Conservation (phyloP, 129 eudicot genomes). For the Tagetes patula region DNA sequence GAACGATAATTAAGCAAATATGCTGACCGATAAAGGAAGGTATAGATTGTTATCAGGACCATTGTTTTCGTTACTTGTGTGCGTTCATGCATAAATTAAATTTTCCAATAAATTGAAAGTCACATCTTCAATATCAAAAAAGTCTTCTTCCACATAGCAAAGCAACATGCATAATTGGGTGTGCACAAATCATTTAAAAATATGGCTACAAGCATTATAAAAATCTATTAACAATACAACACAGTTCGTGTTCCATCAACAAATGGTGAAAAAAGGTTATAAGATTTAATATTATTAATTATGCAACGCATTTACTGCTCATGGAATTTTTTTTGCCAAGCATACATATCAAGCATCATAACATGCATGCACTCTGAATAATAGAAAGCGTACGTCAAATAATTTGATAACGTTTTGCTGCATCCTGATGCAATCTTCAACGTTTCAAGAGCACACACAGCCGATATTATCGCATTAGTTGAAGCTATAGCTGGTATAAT, state of each 20-base stretch:
- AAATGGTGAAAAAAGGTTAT: not conserved
- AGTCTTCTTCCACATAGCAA: not conserved
- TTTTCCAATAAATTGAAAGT: not conserved
- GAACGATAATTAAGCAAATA: not conserved
- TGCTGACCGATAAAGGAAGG: constrained; percentile 18
- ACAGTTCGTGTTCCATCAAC: constrained; percentile 8
- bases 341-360: not conserved
- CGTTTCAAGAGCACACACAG: constrained; percentile 92
- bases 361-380: not conserved
- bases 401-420: constrained; percentile 83
- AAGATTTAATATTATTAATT: constrained; percentile 9
- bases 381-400: constrained; percentile 59
- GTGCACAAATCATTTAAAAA: not conserved
- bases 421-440: constrained; percentile 94
- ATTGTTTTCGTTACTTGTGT: not conserved
- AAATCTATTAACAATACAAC: not conserved
- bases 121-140: not conserved
- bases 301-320: constrained; percentile 9
- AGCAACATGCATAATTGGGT: not conserved
- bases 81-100: not conserved
- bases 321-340: not conserved
- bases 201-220: not conserved
- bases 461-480: constrained; percentile 93
- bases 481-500: constrained; percentile 98
- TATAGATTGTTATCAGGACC: not conserved